phyloP scores from a whole-genome alignment of 179 eudicot species.

The Spinacia oleracea region DNA sequence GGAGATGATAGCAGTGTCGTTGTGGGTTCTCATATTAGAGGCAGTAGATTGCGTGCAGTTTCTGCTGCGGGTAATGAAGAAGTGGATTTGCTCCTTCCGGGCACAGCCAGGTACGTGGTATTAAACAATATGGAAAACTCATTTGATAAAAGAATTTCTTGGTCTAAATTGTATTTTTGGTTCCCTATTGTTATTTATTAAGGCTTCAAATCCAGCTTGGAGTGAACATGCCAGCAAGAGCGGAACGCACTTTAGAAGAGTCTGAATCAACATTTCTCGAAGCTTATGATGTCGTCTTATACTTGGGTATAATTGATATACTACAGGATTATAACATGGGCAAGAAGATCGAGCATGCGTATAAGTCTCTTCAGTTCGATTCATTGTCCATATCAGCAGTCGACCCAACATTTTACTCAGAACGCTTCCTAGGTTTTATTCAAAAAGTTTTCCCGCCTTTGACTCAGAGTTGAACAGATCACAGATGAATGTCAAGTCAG shows the following conservation, averaged over 20 bases:
- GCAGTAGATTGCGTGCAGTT: constrained; percentile 74
- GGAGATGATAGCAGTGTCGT: constrained; percentile 72
- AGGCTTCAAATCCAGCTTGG: constrained; percentile 97
- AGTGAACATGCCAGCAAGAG: constrained; percentile 98
- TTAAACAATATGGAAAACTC: background rate
- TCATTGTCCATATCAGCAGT: constrained; percentile 92
- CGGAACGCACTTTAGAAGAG: constrained; percentile 58
- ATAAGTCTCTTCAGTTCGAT: constrained; percentile 87
- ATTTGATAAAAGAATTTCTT: background rate
- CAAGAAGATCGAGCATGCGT: constrained; percentile 90
- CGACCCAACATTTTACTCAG: constrained; percentile 79
- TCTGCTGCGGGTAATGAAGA: constrained; percentile 87
- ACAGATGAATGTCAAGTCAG: background rate
- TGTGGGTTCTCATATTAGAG: constrained; percentile 88
- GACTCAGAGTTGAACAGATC: constrained; percentile 36
- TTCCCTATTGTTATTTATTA: constrained; percentile 8
- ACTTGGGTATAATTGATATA: constrained; percentile 93
- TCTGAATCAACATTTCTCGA: constrained; percentile 51
- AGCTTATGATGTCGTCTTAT: constrained; percentile 84
- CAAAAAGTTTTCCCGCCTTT: constrained; percentile 68
- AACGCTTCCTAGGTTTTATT: constrained; percentile 76
- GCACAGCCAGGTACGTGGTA: constrained; percentile 72
- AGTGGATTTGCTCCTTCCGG: constrained; percentile 99
- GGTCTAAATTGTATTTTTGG: background rate
- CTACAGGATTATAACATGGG: constrained; percentile 82